phyloP scores from a whole-genome alignment of 1,139 yeast species.

The Candida tropicalis region DNA sequence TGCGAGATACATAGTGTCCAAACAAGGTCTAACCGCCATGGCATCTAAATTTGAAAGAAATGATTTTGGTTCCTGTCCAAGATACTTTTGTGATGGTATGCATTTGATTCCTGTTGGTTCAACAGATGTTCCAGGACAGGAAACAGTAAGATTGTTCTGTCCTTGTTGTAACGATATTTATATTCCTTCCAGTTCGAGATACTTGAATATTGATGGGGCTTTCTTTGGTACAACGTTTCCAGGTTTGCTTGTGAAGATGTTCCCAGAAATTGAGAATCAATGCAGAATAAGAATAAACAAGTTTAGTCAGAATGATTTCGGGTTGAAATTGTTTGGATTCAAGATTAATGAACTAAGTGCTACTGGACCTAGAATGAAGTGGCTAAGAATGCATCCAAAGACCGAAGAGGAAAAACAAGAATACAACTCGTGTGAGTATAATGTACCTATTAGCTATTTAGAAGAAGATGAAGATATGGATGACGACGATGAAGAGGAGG shows the following conservation, averaged over 20 bases:
- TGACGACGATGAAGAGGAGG: slow-evolving; percentile 27
- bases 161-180: slow-evolving; percentile 94
- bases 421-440: slow-evolving; percentile 63
- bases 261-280: slow-evolving; percentile 71
- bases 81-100: slow-evolving; percentile 91
- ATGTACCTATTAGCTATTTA: slow-evolving; percentile 40
- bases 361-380: slow-evolving; percentile 91
- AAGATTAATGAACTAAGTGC: slow-evolving; percentile 71
- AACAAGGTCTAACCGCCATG: slow-evolving; percentile 91
- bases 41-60: slow-evolving; percentile 91
- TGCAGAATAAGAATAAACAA: slow-evolving; percentile 52
- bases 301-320: slow-evolving; percentile 57
- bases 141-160: slow-evolving; percentile 88
- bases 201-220: slow-evolving; percentile 90
- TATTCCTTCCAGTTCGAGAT: slow-evolving; percentile 82
- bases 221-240: slow-evolving; percentile 96
- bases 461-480: slow-evolving; percentile 32
- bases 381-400: slow-evolving; percentile 82
- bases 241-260: slow-evolving; percentile 86
- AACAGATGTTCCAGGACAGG: slow-evolving; percentile 87
- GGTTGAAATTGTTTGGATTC: slow-evolving; percentile 86
- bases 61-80: slow-evolving; percentile 90
- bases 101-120: slow-evolving; percentile 91
- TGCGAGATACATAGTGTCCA: slow-evolving; percentile 85
- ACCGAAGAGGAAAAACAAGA: slow-evolving; percentile 60